Conservation (phyloP, 352 stramenopile species). For the Pythium plurisporium region DNA sequence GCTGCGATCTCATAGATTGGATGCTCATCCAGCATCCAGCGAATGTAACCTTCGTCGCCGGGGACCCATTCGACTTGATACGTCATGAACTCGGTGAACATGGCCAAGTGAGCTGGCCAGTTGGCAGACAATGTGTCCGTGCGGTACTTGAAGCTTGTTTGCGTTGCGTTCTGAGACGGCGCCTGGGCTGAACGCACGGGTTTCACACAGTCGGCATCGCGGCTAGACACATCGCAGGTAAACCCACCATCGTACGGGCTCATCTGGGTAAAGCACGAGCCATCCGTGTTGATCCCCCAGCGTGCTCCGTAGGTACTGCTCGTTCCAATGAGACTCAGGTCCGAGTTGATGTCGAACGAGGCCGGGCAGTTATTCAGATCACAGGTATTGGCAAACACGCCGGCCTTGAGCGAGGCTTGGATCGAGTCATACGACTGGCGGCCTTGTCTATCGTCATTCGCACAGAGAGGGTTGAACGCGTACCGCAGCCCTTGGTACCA, state of each 20-base stretch:
- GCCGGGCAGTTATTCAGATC: constrained; percentile 32
- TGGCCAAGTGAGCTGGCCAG: constrained; percentile 73
- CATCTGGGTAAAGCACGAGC: constrained; percentile 51
- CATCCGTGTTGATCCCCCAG: constrained; percentile 60
- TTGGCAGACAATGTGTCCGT: constrained; percentile 93
- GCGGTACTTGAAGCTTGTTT: constrained; percentile 55
- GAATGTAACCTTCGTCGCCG: constrained; percentile 46
- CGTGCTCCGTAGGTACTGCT: constrained; percentile 31
- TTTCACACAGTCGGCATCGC: constrained; percentile 50
- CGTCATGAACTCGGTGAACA: constrained; percentile 72
- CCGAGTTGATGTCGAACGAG: constrained; percentile 48
- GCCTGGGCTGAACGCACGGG: constrained; percentile 35
- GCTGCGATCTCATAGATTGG: constrained; percentile 88
- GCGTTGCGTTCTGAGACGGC: constrained; percentile 14
- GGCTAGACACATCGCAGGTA: too few relatives aligned
- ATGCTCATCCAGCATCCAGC: constrained; percentile 75
- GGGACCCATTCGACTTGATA: constrained; percentile 75
- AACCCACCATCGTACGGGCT: too few relatives aligned
- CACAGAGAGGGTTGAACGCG: constrained; percentile 54
- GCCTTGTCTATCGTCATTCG: constrained; percentile 3
- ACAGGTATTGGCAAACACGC: constrained; percentile 50
- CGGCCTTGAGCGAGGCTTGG: constrained; percentile 29
- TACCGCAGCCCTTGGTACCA: constrained; percentile 73
- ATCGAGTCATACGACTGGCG: constrained; percentile 38
- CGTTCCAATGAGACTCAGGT: constrained; percentile 36